phyloP scores from a whole-genome alignment of 345 rosid species.

The Citrus glauca region DNA sequence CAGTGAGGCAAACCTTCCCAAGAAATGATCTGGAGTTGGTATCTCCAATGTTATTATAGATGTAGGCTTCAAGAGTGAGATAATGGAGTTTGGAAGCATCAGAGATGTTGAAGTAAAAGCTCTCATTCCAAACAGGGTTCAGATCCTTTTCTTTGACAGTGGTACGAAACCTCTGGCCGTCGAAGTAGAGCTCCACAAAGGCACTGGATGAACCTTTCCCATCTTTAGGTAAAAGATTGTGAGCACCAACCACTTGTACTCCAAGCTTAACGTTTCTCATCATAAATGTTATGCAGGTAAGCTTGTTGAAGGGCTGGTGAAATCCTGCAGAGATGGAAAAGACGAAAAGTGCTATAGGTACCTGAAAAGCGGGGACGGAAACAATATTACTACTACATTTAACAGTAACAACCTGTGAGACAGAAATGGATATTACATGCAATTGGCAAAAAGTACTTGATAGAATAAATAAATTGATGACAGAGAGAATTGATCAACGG shows the following conservation, averaged over 20 bases:
- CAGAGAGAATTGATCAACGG: neutral
- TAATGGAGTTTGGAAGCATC: constrained; percentile 78
- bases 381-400: neutral
- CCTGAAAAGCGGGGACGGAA: constrained; percentile 33
- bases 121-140: constrained; percentile 95
- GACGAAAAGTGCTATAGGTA: constrained; percentile 8
- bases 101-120: constrained; percentile 89
- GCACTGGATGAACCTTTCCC: constrained; percentile 87
- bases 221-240: constrained; percentile 90
- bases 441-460: neutral
- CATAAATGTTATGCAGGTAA: constrained; percentile 17
- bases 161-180: constrained; percentile 79
- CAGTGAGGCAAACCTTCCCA: constrained; percentile 76
- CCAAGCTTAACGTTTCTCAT: constrained; percentile 88
- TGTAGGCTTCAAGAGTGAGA: constrained; percentile 69
- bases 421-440: neutral
- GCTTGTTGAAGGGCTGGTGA: constrained; percentile 5
- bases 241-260: constrained; percentile 84
- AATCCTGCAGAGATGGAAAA: neutral
- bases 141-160: constrained; percentile 88
- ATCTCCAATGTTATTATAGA: constrained; percentile 54
- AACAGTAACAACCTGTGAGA: neutral
- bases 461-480: neutral
- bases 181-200: constrained; percentile 82
- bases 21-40: constrained; percentile 77